A percentile compares a stretch with the other conserved stretches of the same genome.
Evolutionary conservation across 129 eudicot genomes (phyloP).

Genomic region (Dittrichia graveolens): DNA sequence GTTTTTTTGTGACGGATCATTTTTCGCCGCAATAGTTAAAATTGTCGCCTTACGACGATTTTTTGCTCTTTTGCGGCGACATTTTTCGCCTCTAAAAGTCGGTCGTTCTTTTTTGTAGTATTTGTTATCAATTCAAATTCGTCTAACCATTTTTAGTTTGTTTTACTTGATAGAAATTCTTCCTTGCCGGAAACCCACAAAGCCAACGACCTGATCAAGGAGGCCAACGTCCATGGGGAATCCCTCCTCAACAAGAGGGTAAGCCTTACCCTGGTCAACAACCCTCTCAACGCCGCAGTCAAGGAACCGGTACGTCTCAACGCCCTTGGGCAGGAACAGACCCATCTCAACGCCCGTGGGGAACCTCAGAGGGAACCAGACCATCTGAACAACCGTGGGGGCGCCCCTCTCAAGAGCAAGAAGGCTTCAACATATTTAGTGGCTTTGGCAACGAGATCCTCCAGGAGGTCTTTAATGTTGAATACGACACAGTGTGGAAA

Average conservation of each 20-base stretch:
- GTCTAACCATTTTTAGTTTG: neutral
- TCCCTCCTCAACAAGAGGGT: too few relatives aligned
- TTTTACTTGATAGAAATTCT: slow-evolving; percentile 47
- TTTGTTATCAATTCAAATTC: neutral
- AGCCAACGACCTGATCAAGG: neutral
- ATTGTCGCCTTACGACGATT: too few relatives aligned
- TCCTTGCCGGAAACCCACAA: slow-evolving; percentile 67
- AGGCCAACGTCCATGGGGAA: slow-evolving; percentile 4
- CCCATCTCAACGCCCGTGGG: too few relatives aligned
- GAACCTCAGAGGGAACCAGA: too few relatives aligned
- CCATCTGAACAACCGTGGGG: too few relatives aligned
- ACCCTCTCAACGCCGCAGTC: neutral
- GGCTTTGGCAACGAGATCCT: slow-evolving; percentile 47
- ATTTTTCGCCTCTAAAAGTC: too few relatives aligned
- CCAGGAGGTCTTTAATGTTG: slow-evolving; percentile 28
- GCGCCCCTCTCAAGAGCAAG: slow-evolving; percentile 8
- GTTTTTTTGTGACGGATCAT: too few relatives aligned
- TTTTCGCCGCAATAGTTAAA: too few relatives aligned
- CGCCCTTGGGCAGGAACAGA: neutral
- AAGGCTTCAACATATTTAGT: slow-evolving; percentile 36
- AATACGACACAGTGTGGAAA: slow-evolving; percentile 30
- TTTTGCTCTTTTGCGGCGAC: too few relatives aligned
- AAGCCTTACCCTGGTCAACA: too few relatives aligned
- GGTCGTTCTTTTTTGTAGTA: too few relatives aligned
- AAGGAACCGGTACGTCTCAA: slow-evolving; percentile 4